These are phyloP conservation scores for Neocucurbitaria cava DNA, from an alignment of 2,329 filamentous ascomycete genomes.

Conservation along the genomic window DNA sequence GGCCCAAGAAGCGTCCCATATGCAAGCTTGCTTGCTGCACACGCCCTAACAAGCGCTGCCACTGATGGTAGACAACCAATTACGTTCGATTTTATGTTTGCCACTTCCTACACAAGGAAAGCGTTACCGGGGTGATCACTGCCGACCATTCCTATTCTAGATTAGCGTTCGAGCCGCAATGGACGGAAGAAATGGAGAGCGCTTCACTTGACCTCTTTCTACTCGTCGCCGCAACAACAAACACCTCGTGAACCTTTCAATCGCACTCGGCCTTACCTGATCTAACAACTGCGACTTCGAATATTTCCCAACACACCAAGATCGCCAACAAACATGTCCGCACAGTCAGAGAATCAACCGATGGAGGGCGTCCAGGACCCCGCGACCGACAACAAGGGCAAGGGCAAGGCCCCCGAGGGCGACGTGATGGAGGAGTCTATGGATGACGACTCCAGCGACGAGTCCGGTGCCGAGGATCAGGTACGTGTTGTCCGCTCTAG, in stretches of 20 bases:
- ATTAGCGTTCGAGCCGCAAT: slow-evolving; percentile 9
- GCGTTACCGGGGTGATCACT: slow-evolving; percentile 21
- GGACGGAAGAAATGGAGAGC: slow-evolving; percentile 19
- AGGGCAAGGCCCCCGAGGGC: slow-evolving; percentile 76
- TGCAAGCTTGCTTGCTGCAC: background rate
- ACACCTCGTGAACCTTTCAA: slow-evolving; percentile 18
- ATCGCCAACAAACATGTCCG: slow-evolving; percentile 37
- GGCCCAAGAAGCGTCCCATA: background rate
- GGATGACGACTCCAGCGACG: slow-evolving; percentile 70
- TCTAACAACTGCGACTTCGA: slow-evolving; percentile 5
- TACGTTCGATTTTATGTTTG: slow-evolving; percentile 14
- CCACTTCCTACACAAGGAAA: slow-evolving; percentile 17
- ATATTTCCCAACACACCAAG: background rate
- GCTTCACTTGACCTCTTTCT: slow-evolving; percentile 30
- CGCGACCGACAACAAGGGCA: slow-evolving; percentile 73
- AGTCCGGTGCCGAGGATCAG: slow-evolving; percentile 68
- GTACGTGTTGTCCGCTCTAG: slow-evolving; percentile 50
- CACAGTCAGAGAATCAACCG: slow-evolving; percentile 43
- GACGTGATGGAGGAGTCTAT: slow-evolving; percentile 77
- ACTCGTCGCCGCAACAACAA: slow-evolving; percentile 31
- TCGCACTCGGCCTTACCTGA: slow-evolving; percentile 9
- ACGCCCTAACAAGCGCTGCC: background rate
- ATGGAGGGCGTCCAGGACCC: slow-evolving; percentile 51
- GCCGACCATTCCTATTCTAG: slow-evolving; percentile 3
- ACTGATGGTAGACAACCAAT: slow-evolving; percentile 2